Base-by-base conservation (phyloP, 352 stramenopile genomes). In the Pythium chondricola region DNA sequence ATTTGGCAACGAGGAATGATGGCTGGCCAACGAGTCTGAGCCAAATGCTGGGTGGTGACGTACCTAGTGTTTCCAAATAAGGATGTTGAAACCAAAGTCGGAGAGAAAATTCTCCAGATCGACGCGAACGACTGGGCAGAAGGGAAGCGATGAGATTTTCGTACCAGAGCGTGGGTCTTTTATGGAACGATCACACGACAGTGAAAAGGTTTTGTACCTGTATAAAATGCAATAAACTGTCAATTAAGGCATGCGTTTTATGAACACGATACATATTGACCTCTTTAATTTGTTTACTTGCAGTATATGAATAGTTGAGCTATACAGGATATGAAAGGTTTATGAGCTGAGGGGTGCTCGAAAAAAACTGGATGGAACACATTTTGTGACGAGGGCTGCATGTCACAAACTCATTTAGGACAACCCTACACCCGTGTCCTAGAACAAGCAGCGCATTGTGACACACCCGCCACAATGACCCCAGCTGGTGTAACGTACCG, bases 1-100 rank as follows among this genome's bases (percentile, higher is more conserved):
- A 53, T 46, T 44, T 10, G 17, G 47, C 37, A 54, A 54, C 37
- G 9, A 9, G 18, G 47, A 54, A 45, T 54, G 47, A 39, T 54
- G 47, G 37, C 47, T 6, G 4, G n/a, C 17, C 2, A 6, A 8
- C n/a, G n/a, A 24, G 35, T 42, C 17, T 42, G 26, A 26, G 7
- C 17, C 3, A 29, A 18, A 41, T 2, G 10, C 8, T 18, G n/a
- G 26, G 42, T 37, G 17, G 4, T 8, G 2, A 27, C 0, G 3
- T 2, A 39, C 6, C 1, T 27, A 22, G 13, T 8, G 47, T 54
- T 54, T 36, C 47, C 6, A 14, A 22, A 35, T 54, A 14, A 41
- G 29, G 20, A 38, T 27, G n/a, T 17, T 38, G 26, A 31, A 35
- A 21, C 6, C 31, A 21, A 21, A 38, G 6, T 27, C n/a, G n/a